Evolutionary conservation across 257 asterid genomes (phyloP).

Genomic region (Penstemon davidsonii): DNA sequence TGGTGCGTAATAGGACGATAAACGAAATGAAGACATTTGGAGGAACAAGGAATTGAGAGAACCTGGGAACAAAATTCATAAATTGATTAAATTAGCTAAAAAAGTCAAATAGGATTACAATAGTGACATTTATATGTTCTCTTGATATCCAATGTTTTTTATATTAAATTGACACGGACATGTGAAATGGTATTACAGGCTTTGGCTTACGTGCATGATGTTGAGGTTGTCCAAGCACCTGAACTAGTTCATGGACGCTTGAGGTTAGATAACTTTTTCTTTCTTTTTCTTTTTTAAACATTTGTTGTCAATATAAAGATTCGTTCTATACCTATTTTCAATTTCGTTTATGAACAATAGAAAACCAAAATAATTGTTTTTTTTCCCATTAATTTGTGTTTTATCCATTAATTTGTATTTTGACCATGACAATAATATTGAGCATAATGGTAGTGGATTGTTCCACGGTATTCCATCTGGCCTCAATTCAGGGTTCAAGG

Average conservation of each 20-base stretch:
- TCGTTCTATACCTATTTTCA: not conserved
- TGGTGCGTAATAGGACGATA: too few species aligned
- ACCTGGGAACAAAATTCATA: too few species aligned
- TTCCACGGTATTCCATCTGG: constrained; percentile 88
- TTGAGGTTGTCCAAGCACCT: constrained; percentile 76
- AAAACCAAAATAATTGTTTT: not conserved
- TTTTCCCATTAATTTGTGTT: too few species aligned
- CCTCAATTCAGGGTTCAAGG: constrained; percentile 86
- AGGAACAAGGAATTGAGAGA: not conserved
- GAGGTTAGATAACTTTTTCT: constrained; percentile 47
- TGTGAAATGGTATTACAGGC: constrained; percentile 55
- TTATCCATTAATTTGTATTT: constrained; percentile 21
- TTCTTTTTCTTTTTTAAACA: constrained; percentile 16
- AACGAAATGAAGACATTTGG: not conserved
- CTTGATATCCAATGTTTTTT: constrained; percentile 5
- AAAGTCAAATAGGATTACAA: not conserved
- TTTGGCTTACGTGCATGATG: constrained; percentile 91
- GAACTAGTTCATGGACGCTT: constrained; percentile 96
- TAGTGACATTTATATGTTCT: constrained; percentile 9
- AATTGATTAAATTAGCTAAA: not conserved
- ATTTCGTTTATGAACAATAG: not conserved
- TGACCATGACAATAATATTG: constrained; percentile 62
- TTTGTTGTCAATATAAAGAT: not conserved
- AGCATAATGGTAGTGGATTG: constrained; percentile 69
- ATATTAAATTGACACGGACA: constrained; percentile 22